Conservation (phyloP, 2,329 filamentous ascomycete genomes). For the Colletotrichum chrysophilum region DNA sequence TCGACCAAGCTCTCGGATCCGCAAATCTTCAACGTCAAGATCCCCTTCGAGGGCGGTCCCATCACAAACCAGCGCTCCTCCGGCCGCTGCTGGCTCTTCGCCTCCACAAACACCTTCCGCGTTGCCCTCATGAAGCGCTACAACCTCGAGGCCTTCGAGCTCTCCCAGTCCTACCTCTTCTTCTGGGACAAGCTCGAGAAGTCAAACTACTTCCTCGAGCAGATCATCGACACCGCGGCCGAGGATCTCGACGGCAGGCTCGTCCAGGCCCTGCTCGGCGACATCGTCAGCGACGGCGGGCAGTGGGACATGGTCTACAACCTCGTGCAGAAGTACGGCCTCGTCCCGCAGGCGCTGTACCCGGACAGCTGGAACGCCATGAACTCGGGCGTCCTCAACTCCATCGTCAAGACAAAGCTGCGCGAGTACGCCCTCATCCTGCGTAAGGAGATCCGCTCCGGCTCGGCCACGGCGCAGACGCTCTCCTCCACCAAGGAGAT, state of each 20-base stretch:
- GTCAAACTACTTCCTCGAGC: conserved; percentile 87
- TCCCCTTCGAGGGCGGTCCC: conserved; percentile 80
- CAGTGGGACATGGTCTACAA: conserved; percentile 95
- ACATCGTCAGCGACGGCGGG: conserved; percentile 80
- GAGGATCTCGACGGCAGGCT: conserved; percentile 76
- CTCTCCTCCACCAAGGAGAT: conserved; percentile 65
- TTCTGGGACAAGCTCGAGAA: conserved; percentile 97
- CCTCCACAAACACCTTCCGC: conserved; percentile 88
- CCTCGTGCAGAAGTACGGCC: conserved; percentile 83
- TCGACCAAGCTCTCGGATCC: conserved; percentile 69
- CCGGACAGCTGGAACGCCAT: conserved; percentile 82
- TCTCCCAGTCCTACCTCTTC: conserved; percentile 88
- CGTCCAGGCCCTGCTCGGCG: conserved; percentile 70
- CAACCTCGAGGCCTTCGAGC: conserved; percentile 77
- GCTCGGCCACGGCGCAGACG: conserved; percentile 36
- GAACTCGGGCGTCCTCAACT: conserved; percentile 73
- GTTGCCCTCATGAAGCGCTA: conserved; percentile 88
- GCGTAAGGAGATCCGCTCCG: conserved; percentile 55
- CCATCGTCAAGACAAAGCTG: conserved; percentile 80
- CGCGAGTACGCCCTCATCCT: conserved; percentile 83
- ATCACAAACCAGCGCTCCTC: conserved; percentile 85
- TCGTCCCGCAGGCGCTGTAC: conserved; percentile 83
- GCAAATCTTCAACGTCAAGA: conserved; percentile 83
- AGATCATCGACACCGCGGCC: conserved; percentile 75
- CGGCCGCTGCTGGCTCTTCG: conserved; percentile 91